Conservation (phyloP, 768 basidiomycete genomes). For the Mycena vitilis region DNA sequence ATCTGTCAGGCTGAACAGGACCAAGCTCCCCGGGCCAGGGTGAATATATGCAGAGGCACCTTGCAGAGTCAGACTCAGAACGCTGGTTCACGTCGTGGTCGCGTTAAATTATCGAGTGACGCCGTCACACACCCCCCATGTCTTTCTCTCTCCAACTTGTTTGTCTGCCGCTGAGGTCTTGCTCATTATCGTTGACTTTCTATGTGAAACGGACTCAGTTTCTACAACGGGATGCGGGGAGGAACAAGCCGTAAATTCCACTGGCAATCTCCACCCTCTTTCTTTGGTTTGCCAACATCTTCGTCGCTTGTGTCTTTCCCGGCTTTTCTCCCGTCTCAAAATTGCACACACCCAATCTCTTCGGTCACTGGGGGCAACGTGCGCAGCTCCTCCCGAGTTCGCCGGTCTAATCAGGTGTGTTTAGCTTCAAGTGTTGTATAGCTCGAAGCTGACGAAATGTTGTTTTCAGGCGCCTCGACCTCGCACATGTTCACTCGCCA, state of each 20-base stretch:
- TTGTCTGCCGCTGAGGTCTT: no score
- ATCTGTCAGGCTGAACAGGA: no score
- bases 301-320: slow-evolving; percentile 10
- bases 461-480: slow-evolving; percentile 14
- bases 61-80: no score
- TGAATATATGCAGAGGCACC: no score
- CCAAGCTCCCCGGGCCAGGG: no score
- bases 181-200: no score
- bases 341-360: background rate
- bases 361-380: background rate
- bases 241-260: background rate
- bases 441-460: background rate
- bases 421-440: background rate
- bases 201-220: no score
- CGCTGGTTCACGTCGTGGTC: no score
- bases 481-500: background rate
- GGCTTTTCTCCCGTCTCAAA: slow-evolving; percentile 19
- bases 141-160: no score
- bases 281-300: slow-evolving; percentile 7
- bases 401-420: slow-evolving; percentile 15
- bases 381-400: background rate
- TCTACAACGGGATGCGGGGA: background rate
- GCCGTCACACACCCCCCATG: no score
- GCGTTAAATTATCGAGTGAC: no score
- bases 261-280: slow-evolving; percentile 13